These are phyloP conservation scores for Coffea humblotiana DNA, from an alignment of 305 asterid species.

Conservation along the genomic window DNA sequence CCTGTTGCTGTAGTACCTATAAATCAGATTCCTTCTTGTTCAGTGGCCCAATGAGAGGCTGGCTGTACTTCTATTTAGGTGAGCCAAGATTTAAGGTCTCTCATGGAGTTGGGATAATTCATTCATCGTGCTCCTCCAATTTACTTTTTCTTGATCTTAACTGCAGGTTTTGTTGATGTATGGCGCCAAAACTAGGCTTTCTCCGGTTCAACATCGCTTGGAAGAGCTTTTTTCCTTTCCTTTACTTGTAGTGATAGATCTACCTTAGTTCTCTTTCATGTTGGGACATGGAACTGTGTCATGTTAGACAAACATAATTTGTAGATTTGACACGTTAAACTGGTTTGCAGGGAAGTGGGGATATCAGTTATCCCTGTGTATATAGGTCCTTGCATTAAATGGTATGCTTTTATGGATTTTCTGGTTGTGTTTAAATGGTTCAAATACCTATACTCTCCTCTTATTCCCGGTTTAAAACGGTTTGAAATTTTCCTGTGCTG, in stretches of 20 bases:
- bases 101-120: neutral
- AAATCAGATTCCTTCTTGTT: slow-evolving; percentile 25
- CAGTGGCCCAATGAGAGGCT: slow-evolving; percentile 30
- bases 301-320: neutral
- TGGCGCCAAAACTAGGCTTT: neutral
- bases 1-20: slow-evolving; percentile 16
- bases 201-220: neutral
- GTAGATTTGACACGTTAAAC: neutral
- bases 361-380: neutral
- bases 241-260: neutral
- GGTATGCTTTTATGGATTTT: neutral
- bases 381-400: neutral
- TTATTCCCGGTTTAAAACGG: neutral
- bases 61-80: slow-evolving; percentile 11
- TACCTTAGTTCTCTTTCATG: neutral
- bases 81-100: neutral
- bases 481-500: neutral
- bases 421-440: neutral
- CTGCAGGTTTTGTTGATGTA: slow-evolving; percentile 10
- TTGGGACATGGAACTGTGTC: neutral
- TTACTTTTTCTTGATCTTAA: neutral
- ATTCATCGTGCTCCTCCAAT: neutral
- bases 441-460: neutral
- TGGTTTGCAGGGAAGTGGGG: neutral
- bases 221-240: neutral